Evolutionary conservation across 441 rosid genomes (phyloP), one percentile per base, ranked within the genome.

Genomic region (Biscutella laevigata): DNA sequence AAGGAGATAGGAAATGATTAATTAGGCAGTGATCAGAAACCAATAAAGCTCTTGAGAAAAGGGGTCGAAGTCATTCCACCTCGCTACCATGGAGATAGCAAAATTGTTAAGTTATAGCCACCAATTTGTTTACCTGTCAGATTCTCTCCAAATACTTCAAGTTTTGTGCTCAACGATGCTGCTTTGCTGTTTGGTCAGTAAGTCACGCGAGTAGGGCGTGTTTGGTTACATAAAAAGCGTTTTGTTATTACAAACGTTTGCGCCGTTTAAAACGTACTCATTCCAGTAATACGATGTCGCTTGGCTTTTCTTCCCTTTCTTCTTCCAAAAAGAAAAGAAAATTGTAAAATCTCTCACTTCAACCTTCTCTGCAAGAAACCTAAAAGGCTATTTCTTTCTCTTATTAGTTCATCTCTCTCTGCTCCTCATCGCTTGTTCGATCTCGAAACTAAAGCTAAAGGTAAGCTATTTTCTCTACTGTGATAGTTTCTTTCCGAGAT

Each of bases 21-120:
- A 74, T 30, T 46, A 72, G 37, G 66, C 81, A 68, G 42, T 55
- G 73, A 59, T 72, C 16, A 53, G 60, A 29, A 25, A 28, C 74
- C 53, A 64, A 52, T 4, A 75, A 55, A 57, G 75, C 24, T 58
- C 74, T 77, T 43, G 72, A 40, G 68, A 74, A 56, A 74, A 66
- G 66, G 1, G 16, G 73, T 4, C 9, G 82, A 71, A 61, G 84
- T 86, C 95, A 81, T 81, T 11, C 49, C 70, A 79, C 53, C 73
- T 71, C 20, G n/a, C 53, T 41, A 66, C 54, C 68, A 59, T 62
- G 39, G 4, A 17, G 20, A 17, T 17, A 17, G 20, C 20, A 17
- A 17, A 46, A 27, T 33, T 25, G 8, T 21, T 25, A 29, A 33
- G 4, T 43, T 35, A 20, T 41, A 29, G 32, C 10, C 28, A 10